Evolutionary conservation across 139 green algal species (phyloP).

Genomic region (Chlorella vulgaris): DNA sequence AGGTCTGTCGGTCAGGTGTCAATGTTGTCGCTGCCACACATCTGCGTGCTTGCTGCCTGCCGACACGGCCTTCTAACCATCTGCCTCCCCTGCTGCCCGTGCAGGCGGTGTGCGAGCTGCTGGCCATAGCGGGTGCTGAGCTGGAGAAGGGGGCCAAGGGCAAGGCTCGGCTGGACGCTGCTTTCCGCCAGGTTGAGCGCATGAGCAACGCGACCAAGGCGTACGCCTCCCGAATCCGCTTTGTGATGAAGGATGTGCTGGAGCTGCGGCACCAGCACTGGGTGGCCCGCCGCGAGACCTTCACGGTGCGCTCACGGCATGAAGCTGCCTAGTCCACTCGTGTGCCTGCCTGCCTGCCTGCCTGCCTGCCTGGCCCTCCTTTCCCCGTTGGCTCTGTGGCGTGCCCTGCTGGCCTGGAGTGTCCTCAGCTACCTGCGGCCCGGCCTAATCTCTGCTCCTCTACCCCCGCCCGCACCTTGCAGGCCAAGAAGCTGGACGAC

Average conservation of each 20-base stretch:
- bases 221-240: constrained; percentile 57
- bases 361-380: neutral
- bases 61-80: neutral
- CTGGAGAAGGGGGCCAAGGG: constrained; percentile 57
- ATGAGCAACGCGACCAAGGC: constrained; percentile 36
- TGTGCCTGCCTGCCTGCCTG: neutral
- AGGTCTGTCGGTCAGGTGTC: too few relatives aligned
- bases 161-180: constrained; percentile 44
- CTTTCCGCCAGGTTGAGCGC: constrained; percentile 55
- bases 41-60: too few relatives aligned
- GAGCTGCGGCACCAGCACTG: constrained; percentile 69
- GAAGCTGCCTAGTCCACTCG: neutral
- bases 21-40: too few relatives aligned
- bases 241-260: constrained; percentile 73
- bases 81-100: neutral
- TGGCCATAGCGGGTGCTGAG: constrained; percentile 70
- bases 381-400: too few relatives aligned
- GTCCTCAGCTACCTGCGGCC: neutral
- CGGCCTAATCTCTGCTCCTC: neutral
- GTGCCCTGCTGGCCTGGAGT: too few relatives aligned
- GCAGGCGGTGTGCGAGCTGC: constrained; percentile 88
- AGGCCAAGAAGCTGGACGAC: constrained; percentile 91
- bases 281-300: constrained; percentile 64
- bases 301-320: constrained; percentile 43
- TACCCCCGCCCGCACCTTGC: neutral